A percentile compares a stretch with the other conserved stretches of the same genome.
Conservation (phyloP, 345 rosid genomes). For the Ailanthus altissimus region DNA sequence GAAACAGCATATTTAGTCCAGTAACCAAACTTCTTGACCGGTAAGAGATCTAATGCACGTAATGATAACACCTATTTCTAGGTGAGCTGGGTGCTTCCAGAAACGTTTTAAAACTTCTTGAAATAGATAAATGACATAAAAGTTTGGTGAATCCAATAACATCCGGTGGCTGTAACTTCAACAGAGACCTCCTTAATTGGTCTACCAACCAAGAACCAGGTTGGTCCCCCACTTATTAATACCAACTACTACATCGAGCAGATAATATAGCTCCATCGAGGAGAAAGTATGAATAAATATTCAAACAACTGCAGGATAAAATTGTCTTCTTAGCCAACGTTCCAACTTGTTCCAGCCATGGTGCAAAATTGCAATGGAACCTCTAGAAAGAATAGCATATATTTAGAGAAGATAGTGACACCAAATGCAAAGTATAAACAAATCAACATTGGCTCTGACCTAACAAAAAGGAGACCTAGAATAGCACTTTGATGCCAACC, state of each 20-base stretch:
- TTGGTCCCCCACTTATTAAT: background rate
- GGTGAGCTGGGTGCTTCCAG: background rate
- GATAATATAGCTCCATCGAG: background rate
- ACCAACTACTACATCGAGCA: conserved; percentile 3
- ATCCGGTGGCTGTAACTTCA: background rate
- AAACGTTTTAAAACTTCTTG: background rate
- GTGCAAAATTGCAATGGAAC: background rate
- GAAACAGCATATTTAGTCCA: background rate
- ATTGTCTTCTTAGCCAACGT: background rate
- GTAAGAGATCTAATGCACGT: background rate
- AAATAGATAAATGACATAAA: background rate
- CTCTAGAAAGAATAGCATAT: background rate
- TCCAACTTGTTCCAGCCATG: background rate
- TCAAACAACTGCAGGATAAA: background rate
- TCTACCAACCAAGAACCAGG: background rate
- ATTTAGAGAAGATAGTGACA: background rate
- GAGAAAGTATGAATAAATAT: background rate
- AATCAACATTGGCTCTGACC: background rate
- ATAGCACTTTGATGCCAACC: background rate
- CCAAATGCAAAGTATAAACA: background rate
- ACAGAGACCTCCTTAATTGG: background rate
- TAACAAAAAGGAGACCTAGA: background rate
- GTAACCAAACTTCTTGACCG: background rate
- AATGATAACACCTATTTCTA: background rate
- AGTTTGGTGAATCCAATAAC: background rate